Evolutionary conservation across 2,329 filamentous ascomycete genomes (phyloP), one percentile per base, ranked within the genome.

Genomic region (Venturia aucupariae): DNA sequence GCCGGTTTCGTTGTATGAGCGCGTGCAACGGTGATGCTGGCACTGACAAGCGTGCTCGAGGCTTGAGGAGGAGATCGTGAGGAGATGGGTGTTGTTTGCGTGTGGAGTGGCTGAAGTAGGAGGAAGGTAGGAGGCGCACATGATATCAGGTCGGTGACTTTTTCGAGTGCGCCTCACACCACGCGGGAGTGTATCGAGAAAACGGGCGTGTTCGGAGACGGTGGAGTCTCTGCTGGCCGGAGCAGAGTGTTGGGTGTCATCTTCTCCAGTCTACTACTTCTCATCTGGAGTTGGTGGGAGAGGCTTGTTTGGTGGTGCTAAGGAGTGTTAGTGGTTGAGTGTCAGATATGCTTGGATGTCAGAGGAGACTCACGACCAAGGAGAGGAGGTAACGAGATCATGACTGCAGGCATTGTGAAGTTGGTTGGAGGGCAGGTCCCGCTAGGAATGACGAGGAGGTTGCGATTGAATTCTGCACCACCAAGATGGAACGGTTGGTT

Each of bases 251-350:
- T 7, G 44, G 6, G 6, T 44, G 41, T 1, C 1, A 11, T n/a
- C 1, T 46, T 51, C 6, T 27, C 24, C 22, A 15, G 10, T 10
- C 22, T 61, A 46, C 35, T 3, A n/a, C 10, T 63, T 35, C 24
- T 63, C 46, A 19, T 81, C 76, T 78, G 83, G 73, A 57, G 69
- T 66, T 62, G 55, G 70, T 46, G 69, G 70, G 39, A 72, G 70
- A 66, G 64, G 59, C n/a, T 65, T 63, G 22, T 63, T 42, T 41
- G 62, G 62, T 41, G 62, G 62, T 63, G 62, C 62, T 63, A 44
- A 2, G 6, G 5, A 17, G 6, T 1, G 10, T 60, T n/a, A 60
- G 48, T 38, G 17, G 4, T 5, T 32, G 30, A n/a, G 10, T 55
- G 19, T 4, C 3, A 8, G 17, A 4, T 13, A 3, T 19, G 4